These are phyloP conservation scores for Suillus cothurnatus DNA, from an alignment of 768 basidiomycete species.

Conservation along the genomic window DNA sequence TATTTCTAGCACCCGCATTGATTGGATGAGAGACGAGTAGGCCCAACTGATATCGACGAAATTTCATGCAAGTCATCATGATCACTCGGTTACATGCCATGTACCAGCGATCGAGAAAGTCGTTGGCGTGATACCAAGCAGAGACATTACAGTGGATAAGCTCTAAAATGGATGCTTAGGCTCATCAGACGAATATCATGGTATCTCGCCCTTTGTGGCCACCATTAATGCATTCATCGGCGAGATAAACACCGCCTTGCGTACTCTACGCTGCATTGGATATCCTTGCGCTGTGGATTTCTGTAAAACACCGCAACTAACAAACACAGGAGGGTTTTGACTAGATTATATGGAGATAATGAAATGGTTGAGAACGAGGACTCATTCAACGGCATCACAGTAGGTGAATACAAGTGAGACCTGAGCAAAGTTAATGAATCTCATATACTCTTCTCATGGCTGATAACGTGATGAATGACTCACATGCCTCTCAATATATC, in stretches of 20 bases:
- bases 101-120: background rate
- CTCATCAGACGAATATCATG: background rate
- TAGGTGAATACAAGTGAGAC: background rate
- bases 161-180: background rate
- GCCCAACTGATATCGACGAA: background rate
- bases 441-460: background rate
- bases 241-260: background rate
- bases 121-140: background rate
- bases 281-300: background rate
- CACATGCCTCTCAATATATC: conserved; percentile 2
- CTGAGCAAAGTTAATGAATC: background rate
- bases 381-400: background rate
- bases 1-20: background rate
- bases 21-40: background rate
- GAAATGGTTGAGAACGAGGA: background rate
- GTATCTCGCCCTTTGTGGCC: background rate
- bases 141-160: background rate
- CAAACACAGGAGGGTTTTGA: background rate
- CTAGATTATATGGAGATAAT: background rate
- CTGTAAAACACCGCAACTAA: background rate
- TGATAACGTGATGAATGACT: background rate
- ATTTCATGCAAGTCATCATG: background rate
- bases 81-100: background rate
- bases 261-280: background rate
- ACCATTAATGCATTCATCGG: background rate